A percentile compares a stretch with the other conserved stretches of the same genome.
Conservation (phyloP, 169 alveolate species). For the Plasmodium sp. region DNA sequence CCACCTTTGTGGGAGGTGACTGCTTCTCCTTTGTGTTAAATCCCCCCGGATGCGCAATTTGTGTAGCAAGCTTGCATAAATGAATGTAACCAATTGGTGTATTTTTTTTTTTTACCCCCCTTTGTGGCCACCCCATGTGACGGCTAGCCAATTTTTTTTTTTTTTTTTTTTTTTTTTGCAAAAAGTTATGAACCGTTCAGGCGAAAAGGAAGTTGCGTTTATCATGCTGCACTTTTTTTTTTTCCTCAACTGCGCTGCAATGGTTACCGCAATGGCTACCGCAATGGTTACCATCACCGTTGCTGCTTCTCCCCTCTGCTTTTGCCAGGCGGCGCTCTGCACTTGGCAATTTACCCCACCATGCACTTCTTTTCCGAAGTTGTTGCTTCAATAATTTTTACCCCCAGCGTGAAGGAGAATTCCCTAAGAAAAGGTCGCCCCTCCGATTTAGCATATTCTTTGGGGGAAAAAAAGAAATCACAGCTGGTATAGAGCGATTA, state of each 20-base stretch:
- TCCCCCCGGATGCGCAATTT: neutral
- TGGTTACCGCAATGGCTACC: neutral
- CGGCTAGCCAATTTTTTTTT: neutral
- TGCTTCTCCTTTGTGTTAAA: neutral
- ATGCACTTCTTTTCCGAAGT: neutral
- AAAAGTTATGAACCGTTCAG: neutral
- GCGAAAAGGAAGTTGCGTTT: neutral
- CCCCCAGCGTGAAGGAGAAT: neutral
- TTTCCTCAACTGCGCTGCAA: neutral
- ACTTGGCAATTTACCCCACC: neutral
- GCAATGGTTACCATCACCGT: neutral
- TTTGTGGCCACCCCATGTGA: neutral
- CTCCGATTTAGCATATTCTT: neutral
- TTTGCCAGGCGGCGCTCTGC: neutral
- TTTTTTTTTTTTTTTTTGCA: neutral
- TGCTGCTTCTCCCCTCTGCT: neutral
- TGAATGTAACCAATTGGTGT: neutral
- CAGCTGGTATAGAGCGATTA: neutral
- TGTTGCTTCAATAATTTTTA: neutral
- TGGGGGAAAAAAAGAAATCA: neutral
- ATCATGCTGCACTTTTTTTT: neutral
- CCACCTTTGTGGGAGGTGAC: neutral
- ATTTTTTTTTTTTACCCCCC: neutral
- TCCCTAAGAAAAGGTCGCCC: neutral
- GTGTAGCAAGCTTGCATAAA: neutral